Conservation (phyloP, 1,284 basidiomycete species). For the Peniophora sp. region DNA sequence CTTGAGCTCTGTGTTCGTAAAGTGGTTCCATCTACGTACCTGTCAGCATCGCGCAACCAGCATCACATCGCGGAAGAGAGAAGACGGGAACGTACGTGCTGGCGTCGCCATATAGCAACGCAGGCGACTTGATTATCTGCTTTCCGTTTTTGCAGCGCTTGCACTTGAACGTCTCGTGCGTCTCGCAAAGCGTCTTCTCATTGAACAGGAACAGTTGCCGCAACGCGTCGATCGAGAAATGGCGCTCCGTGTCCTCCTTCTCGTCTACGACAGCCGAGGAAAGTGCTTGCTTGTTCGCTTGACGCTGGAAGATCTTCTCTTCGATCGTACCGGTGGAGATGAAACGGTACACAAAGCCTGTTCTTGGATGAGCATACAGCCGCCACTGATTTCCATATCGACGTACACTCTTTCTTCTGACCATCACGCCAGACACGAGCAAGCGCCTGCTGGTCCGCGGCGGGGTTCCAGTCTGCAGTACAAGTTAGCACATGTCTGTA, state of each 20-base stretch:
- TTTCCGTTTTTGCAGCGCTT: slow-evolving; percentile 88
- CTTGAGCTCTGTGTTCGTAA: slow-evolving; percentile 80
- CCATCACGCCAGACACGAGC: slow-evolving; percentile 99
- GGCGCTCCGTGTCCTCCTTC: slow-evolving; percentile 91
- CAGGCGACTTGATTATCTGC: slow-evolving; percentile 78
- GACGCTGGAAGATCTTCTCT: slow-evolving; percentile 96
- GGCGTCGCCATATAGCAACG: slow-evolving; percentile 91
- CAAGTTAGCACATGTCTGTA: not conserved
- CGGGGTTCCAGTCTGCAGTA: slow-evolving; percentile 85
- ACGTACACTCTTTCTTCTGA: slow-evolving; percentile 96
- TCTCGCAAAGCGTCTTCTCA: slow-evolving; percentile 84
- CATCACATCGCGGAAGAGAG: not conserved
- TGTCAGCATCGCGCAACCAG: no score
- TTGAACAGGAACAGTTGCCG: slow-evolving; percentile 92
- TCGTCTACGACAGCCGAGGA: slow-evolving; percentile 98
- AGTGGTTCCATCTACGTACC: slow-evolving; percentile 97
- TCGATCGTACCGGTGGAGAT: slow-evolving; percentile 98
- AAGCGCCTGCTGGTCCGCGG: slow-evolving; percentile 96
- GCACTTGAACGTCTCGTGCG: slow-evolving; percentile 98
- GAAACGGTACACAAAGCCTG: slow-evolving; percentile 97
- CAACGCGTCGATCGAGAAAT: slow-evolving; percentile 89
- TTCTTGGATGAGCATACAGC: not conserved
- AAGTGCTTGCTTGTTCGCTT: slow-evolving; percentile 94
- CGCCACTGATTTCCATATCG: not conserved
- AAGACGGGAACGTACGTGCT: slow-evolving; percentile 71